These are phyloP conservation scores for Leptographium flavum DNA, from an alignment of 2,329 filamentous ascomycete genomes.

Conservation along the genomic window DNA sequence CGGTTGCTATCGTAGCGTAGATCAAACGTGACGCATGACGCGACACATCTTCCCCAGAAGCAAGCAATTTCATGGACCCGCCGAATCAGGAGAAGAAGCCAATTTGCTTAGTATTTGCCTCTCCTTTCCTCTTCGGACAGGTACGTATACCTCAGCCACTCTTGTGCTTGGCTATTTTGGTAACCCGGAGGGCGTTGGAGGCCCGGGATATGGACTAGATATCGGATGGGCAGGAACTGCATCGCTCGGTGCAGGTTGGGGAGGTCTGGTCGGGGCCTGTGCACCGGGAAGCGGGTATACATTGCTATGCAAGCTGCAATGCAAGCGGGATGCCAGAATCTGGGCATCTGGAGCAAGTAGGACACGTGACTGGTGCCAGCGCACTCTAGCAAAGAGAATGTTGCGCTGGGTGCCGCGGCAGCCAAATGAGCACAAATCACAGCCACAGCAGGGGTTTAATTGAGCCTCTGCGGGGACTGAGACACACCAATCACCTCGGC, in stretches of 20 bases:
- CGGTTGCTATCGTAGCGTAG: not conserved
- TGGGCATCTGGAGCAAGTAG: no score
- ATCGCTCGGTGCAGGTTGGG: no score
- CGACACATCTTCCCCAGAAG: not conserved
- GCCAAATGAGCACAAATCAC: not conserved
- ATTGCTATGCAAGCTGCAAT: no score
- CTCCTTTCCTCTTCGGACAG: not conserved
- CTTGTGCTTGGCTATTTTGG: not conserved
- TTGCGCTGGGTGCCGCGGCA: no score
- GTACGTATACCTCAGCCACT: not conserved
- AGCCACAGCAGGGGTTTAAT: not conserved
- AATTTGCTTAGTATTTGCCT: not conserved
- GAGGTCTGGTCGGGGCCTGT: no score
- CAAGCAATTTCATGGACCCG: not conserved
- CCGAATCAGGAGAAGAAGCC: not conserved
- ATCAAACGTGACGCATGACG: constrained; percentile 1
- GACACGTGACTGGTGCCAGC: no score
- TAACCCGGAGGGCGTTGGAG: no score
- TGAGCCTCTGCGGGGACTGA: not conserved
- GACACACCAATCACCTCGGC: not conserved
- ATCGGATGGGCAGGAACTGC: no score
- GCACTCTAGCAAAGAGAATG: no score
- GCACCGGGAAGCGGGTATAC: no score
- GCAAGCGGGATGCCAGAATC: no score
- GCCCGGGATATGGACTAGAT: not conserved